phyloP scores from a whole-genome alignment of 768 basidiomycete species.

The Dendrothele bispora region DNA sequence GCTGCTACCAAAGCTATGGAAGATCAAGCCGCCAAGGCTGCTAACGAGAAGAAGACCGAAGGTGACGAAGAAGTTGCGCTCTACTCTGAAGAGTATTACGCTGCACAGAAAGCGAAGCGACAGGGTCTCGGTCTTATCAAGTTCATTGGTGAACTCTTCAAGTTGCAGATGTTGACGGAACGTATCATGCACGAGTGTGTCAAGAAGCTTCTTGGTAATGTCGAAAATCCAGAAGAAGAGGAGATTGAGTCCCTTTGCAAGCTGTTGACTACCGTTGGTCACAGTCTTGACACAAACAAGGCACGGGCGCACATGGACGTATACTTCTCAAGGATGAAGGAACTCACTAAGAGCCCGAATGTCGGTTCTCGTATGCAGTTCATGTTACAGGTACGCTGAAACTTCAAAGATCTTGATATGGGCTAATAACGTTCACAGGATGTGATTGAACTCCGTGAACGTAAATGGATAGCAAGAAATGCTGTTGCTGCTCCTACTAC shows the following conservation, averaged over 20 bases:
- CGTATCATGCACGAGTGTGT: conserved; percentile 99
- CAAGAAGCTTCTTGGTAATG: conserved; percentile 91
- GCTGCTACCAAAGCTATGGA: conserved; percentile 84
- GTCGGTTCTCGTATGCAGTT: conserved; percentile 89
- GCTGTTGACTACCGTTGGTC: conserved; percentile 86
- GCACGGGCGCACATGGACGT: conserved; percentile 86
- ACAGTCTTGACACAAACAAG: conserved; percentile 76
- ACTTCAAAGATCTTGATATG: conserved; percentile 6
- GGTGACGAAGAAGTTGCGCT: conserved; percentile 69
- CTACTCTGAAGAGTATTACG: conserved; percentile 95
- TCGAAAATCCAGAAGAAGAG: conserved; percentile 95
- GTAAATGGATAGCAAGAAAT: conserved; percentile 78
- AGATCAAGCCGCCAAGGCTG: conserved; percentile 76
- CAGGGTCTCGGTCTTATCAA: conserved; percentile 96
- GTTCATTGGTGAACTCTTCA: conserved; percentile 98
- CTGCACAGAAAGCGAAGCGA: conserved; percentile 95
- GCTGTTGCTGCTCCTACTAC: conserved; percentile 79
- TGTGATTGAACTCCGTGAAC: conserved; percentile 82
- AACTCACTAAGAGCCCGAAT: conserved; percentile 70
- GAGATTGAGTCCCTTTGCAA: conserved; percentile 97
- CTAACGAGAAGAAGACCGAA: conserved; percentile 54
- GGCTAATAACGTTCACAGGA: conserved; percentile 52
- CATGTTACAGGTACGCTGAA: conserved; percentile 82
- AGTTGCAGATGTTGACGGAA: conserved; percentile 97
- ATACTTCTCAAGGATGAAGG: conserved; percentile 90